Conservation (phyloP, 495 filamentous ascomycete genomes). For the Chaetomidium leptoderma region DNA sequence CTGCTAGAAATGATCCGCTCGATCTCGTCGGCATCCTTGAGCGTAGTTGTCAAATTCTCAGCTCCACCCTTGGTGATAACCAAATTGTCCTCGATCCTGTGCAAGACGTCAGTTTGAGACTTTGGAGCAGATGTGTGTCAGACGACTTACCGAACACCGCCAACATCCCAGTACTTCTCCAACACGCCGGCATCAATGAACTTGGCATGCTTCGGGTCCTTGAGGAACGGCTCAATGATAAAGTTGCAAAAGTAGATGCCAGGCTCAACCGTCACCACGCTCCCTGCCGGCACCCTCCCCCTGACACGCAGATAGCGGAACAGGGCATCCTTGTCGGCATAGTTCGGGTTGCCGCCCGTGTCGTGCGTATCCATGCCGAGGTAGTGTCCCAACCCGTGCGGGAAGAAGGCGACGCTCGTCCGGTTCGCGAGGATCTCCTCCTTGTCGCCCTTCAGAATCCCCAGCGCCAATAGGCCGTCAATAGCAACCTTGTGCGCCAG, state of each 20-base stretch:
- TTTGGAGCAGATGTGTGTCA: too few species aligned
- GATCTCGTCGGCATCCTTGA: constrained; percentile 69
- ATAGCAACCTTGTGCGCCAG: constrained; percentile 79
- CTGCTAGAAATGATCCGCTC: constrained; percentile 51
- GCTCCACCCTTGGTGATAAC: constrained; percentile 71
- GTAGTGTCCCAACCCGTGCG: constrained; percentile 88
- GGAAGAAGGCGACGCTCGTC: constrained; percentile 83
- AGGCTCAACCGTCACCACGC: constrained; percentile 87
- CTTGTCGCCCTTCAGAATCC: constrained; percentile 63
- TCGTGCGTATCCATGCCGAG: constrained; percentile 95
- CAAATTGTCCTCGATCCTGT: constrained; percentile 63
- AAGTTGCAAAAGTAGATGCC: constrained; percentile 93
- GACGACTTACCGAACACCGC: constrained; percentile 68
- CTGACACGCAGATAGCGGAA: constrained; percentile 83
- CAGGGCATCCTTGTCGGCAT: constrained; percentile 76
- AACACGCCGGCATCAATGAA: constrained; percentile 72
- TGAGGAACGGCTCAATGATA: constrained; percentile 79
- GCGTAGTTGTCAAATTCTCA: constrained; percentile 73
- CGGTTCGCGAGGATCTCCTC: constrained; percentile 70
- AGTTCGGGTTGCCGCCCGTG: constrained; percentile 81
- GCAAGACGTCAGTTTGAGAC: too few species aligned
- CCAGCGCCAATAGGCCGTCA: constrained; percentile 67
- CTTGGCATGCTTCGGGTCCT: constrained; percentile 61
- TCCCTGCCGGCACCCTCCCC: constrained; percentile 65
- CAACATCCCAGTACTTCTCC: constrained; percentile 83